Base-by-base conservation (phyloP, 768 basidiomycete genomes). In the Cystoderma amianthinum region DNA sequence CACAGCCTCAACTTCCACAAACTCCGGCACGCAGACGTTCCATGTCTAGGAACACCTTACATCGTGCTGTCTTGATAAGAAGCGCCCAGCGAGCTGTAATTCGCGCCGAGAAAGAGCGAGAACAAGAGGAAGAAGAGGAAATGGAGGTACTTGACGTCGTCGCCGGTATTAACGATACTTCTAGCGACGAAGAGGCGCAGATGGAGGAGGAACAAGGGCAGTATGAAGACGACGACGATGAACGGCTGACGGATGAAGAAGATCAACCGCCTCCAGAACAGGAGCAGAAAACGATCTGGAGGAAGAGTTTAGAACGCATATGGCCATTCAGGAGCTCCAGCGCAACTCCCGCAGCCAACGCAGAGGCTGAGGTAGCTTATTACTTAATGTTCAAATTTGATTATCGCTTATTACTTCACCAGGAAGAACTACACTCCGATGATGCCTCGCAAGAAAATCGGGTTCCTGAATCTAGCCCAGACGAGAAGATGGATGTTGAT, bases 31-130 rank as follows among this genome's bases (percentile, higher is more conserved):
- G 63, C 18, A 58, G 54, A 20, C 59, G 63, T 22, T 67, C 64
- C 19, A 50, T 58, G n/a, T 61, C 64, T 3, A 63, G 74, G 1
- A 65, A 66, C 12, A 78, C 76, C 2, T 60, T 87, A 1, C 83
- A 87, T 49, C 75, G 77, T 10, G 79, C 80, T 0, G 84, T 87
- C 2, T 63, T 87, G 7, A 76, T 87, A 10, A 71, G 82, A 7
- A 82, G 79, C 28, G 82, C 81, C 0, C 82, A 85, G 50, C 67
- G 81, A 11, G 75, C 76, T 0, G 71, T 76, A 0, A 42, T 76
- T 49, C 63, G 66, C 28, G 65, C 69, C 3, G 80, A 76, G 49
- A 65, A 63, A 41, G 76, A 79, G 44, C 57, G 51, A 23, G 69
- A 74, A 42, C 72, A 76, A 42, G 68, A 75, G 34, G 68, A 65